A percentile compares a stretch with the other conserved stretches of the same genome.
Conservation (phyloP, 2,329 filamentous ascomycete genomes). For the Aureobasidium sp. region DNA sequence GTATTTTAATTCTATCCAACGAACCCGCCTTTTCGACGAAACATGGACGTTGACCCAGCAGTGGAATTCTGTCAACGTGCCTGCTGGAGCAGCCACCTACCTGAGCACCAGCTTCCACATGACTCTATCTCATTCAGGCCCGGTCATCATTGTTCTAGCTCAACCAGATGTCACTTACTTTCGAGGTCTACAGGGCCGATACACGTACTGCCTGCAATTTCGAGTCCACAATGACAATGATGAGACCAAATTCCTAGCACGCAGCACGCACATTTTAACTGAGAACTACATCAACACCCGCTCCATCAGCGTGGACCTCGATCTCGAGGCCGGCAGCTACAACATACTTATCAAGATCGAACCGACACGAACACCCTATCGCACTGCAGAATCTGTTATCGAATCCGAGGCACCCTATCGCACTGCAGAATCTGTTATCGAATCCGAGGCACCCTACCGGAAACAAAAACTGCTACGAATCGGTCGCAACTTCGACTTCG, state of each 20-base stretch:
- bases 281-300: constrained; percentile 51
- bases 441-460: constrained; percentile 34
- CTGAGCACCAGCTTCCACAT: constrained; percentile 54
- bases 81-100: constrained; percentile 50
- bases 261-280: constrained; percentile 26
- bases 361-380: constrained; percentile 55
- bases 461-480: constrained; percentile 68
- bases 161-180: constrained; percentile 58
- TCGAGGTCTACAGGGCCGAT: constrained; percentile 49
- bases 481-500: constrained; percentile 63
- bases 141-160: constrained; percentile 52
- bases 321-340: constrained; percentile 66
- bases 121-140: constrained; percentile 44
- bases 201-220: constrained; percentile 52
- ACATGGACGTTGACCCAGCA: constrained; percentile 55
- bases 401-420: constrained; percentile 33
- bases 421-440: not conserved
- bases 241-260: constrained; percentile 23
- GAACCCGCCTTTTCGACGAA: constrained; percentile 55
- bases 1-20: constrained; percentile 53
- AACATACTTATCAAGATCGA: constrained; percentile 68
- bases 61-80: constrained; percentile 48
- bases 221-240: constrained; percentile 48
- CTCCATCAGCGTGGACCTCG: constrained; percentile 68
- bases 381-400: not conserved